Base-by-base conservation (phyloP, 768 basidiomycete genomes). In the Termitomyces sp. region DNA sequence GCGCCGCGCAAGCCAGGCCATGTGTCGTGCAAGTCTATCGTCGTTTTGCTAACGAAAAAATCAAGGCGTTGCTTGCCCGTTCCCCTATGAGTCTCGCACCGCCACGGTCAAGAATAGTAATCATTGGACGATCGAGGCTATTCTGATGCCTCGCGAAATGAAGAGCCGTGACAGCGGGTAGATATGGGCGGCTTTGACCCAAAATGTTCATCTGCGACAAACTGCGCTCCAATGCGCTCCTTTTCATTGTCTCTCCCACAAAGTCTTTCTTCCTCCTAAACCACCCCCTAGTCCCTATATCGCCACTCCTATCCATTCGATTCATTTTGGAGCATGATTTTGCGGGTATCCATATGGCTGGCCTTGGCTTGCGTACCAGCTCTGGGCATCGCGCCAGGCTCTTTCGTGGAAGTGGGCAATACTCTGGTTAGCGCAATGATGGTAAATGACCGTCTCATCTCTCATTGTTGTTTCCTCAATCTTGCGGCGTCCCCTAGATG, bases 341-440 rank as follows among this genome's bases (percentile, higher is more conserved):
- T 55, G 43, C 54, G 54, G 55, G 14, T 36, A 9, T 28, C 50
- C 23, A 62, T 84, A 63, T 77, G 74, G 64, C 73, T 85, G 18
- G 77, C 76, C 40, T 66, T 69, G 3, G 60, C 61, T 26, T 61
- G 67, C 36, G 66, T 68, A 18, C 69, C 72, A 2, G 70, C 65
- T 36, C 61, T 68, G 35, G 76, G 76, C 9, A 69, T 66, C 33
- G 69, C 70, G 36, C 68, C 75, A 43, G 81, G 81, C 43, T 70
- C 77, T 2, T 79, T 82, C 61, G 72, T 67, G n/a, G 74, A 77
- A 67, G 79, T 71, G 53, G 82, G 81, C 7, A 67, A 76, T 56
- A 79, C 78, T 7, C 68, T 70, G 41, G 72, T 81, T 61, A 81
- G 79, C 63, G 79, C 77, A 12, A 79, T 81, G 80, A 81, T 81